phyloP scores from a whole-genome alignment of 108 stramenopile genomes.

The Epithemia pelagica region DNA sequence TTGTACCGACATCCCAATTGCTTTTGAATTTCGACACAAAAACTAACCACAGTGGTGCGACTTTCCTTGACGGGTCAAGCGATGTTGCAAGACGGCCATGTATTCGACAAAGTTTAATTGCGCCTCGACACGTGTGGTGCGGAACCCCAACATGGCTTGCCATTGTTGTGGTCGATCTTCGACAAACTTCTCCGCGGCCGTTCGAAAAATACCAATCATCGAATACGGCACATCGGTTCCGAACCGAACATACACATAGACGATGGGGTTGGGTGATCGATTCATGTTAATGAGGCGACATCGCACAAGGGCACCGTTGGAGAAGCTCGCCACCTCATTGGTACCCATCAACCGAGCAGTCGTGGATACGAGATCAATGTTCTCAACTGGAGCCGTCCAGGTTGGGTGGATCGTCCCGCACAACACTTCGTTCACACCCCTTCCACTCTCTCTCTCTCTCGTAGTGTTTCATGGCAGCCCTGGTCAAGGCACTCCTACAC shows the following conservation, averaged over 20 bases:
- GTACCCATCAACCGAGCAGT: slow-evolving; percentile 42
- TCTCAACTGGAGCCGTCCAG: too few species aligned
- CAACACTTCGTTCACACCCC: too few species aligned
- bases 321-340: slow-evolving; percentile 52
- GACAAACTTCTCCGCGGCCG: slow-evolving; percentile 47
- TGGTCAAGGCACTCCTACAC: too few species aligned
- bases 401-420: too few species aligned
- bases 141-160: slow-evolving; percentile 37
- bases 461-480: too few species aligned
- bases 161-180: slow-evolving; percentile 59
- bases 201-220: slow-evolving; percentile 38
- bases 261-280: slow-evolving; percentile 49
- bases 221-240: slow-evolving; percentile 39
- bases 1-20: slow-evolving; percentile 42
- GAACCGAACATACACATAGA: slow-evolving; percentile 50
- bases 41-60: background rate
- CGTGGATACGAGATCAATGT: slow-evolving; percentile 49
- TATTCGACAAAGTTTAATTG: slow-evolving; percentile 66
- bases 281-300: slow-evolving; percentile 65
- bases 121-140: slow-evolving; percentile 48
- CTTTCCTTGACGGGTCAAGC: slow-evolving; percentile 12
- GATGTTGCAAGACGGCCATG: slow-evolving; percentile 40
- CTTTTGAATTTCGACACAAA: background rate
- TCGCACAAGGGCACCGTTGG: slow-evolving; percentile 54
- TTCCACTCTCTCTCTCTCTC: too few species aligned